Evolutionary conservation across 2,329 filamentous ascomycete species (phyloP).

Genomic region (Dryadomyces quercus-mongolicae): DNA sequence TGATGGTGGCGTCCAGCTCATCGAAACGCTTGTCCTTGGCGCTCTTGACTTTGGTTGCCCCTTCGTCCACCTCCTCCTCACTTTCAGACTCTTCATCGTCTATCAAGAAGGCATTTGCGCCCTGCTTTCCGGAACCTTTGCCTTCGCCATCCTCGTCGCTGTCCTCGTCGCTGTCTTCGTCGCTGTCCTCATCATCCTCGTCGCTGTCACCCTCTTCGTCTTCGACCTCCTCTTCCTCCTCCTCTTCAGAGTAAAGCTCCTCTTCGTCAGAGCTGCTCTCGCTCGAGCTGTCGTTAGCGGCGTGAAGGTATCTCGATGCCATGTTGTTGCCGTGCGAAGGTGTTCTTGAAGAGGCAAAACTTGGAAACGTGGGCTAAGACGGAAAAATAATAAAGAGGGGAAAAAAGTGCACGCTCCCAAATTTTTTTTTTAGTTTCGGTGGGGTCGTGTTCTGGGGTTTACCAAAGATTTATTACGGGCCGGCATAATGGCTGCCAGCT

Average conservation of each 20-base stretch:
- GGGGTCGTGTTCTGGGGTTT: slow-evolving; percentile 2
- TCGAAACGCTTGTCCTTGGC: slow-evolving; percentile 96
- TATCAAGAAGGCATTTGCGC: slow-evolving; percentile 75
- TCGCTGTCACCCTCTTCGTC: slow-evolving; percentile 49
- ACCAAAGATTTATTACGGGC: background rate
- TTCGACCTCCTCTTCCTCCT: slow-evolving; percentile 48
- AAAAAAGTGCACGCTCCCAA: background rate
- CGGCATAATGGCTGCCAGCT: slow-evolving; percentile 3
- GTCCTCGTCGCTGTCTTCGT: slow-evolving; percentile 40
- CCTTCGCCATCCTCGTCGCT: slow-evolving; percentile 25
- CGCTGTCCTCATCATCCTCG: slow-evolving; percentile 58
- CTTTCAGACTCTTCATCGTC: slow-evolving; percentile 54
- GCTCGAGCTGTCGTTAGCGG: slow-evolving; percentile 82
- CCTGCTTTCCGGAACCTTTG: slow-evolving; percentile 50
- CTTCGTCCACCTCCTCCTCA: slow-evolving; percentile 76
- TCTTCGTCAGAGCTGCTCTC: slow-evolving; percentile 96
- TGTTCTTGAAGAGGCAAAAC: background rate
- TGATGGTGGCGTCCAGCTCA: slow-evolving; percentile 82
- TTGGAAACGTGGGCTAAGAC: background rate
- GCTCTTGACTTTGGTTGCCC: slow-evolving; percentile 80
- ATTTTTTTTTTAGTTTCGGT: slow-evolving; percentile 4
- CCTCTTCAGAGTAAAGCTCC: slow-evolving; percentile 77
- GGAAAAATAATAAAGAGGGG: background rate
- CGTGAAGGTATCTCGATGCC: slow-evolving; percentile 75
- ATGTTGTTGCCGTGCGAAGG: slow-evolving; percentile 35